Evolutionary conservation across 202 grass and related monocot species (phyloP).

Genomic region (Panicum hallii): DNA sequence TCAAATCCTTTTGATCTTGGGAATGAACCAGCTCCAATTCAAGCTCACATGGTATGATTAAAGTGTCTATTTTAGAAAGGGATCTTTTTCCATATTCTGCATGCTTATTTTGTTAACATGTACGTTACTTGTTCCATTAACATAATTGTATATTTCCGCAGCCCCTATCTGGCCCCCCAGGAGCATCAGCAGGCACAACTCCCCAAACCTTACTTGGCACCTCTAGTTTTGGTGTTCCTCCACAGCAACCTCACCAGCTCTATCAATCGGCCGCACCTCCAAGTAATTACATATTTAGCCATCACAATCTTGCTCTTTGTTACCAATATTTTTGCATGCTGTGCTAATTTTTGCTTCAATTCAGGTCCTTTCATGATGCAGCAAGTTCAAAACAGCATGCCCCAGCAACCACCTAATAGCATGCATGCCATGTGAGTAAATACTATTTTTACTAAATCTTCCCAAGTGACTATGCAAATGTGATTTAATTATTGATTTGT

Average conservation of each 20-base stretch:
- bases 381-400: slow-evolving; percentile 58
- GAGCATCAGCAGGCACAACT: slow-evolving; percentile 49
- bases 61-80: slow-evolving; percentile 20
- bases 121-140: slow-evolving; percentile 40
- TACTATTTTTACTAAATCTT: slow-evolving; percentile 23
- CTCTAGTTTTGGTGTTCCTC: slow-evolving; percentile 64
- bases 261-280: slow-evolving; percentile 63
- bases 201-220: slow-evolving; percentile 56
- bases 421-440: slow-evolving; percentile 62
- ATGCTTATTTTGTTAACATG: slow-evolving; percentile 38
- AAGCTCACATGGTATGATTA: slow-evolving; percentile 63
- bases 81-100: slow-evolving; percentile 21
- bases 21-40: slow-evolving; percentile 63
- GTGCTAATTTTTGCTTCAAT: slow-evolving; percentile 55
- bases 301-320: slow-evolving; percentile 16
- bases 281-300: slow-evolving; percentile 58
- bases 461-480: slow-evolving; percentile 25
- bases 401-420: slow-evolving; percentile 67
- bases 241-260: slow-evolving; percentile 61
- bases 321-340: slow-evolving; percentile 11
- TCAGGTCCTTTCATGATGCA: slow-evolving; percentile 89
- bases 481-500: not conserved
- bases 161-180: slow-evolving; percentile 56
- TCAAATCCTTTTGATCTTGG: slow-evolving; percentile 91
- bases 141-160: slow-evolving; percentile 21